Evolutionary conservation across 2,329 filamentous ascomycete species (phyloP), one percentile per base, ranked within the genome.

Genomic region (Neofusicoccum cordaticola): DNA sequence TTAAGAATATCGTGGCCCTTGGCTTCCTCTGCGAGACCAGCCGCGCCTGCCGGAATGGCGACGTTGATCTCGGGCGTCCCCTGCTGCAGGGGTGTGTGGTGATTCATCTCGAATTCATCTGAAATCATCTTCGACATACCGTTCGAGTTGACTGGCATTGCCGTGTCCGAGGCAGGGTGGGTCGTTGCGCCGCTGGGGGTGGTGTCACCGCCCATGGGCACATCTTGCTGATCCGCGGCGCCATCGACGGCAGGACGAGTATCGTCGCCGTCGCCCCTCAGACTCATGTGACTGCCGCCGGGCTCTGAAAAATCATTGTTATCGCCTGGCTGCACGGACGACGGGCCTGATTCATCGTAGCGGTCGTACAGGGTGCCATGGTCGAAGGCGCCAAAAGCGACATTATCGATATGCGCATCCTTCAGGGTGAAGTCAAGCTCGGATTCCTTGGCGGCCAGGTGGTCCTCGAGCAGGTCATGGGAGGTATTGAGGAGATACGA

Each of bases 291-390:
- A 68, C 72, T 72, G 65, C 68, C 73, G 66, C 68, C 72, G 45
- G 67, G 64, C 63, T 78, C 77, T 31, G 75, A 78, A 68, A 70
- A 69, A 67, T 77, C 75, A 63, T 73, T 73, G 52, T 68, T 67
- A 65, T 78, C 75, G 65, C 73, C 73, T 62, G 74, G 74, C 66
- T 78, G 76, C 69, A 75, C 71, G 68, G 77, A 78, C 66, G 77
- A 78, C 66, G 74, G 68, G 64, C 71, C 72, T 34, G 77, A 78
- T 69, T 78, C 76, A 70, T 73, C 72, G 72, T 77, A 78, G 65
- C 70, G 74, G 65, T 70, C 68, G 65, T 68, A 71, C 52, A 68
- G 53, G 39, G 52, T 57, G 45, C 77, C 66, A 68, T 72, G 72
- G 69, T 74, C 72, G 70, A 77, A 73, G 66, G 70, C 71, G 62